Percentiles rank a stretch among this genome's conserved stretches.
Evolutionary conservation across 441 rosid species (phyloP).

Genomic region (Croton laevigatus): DNA sequence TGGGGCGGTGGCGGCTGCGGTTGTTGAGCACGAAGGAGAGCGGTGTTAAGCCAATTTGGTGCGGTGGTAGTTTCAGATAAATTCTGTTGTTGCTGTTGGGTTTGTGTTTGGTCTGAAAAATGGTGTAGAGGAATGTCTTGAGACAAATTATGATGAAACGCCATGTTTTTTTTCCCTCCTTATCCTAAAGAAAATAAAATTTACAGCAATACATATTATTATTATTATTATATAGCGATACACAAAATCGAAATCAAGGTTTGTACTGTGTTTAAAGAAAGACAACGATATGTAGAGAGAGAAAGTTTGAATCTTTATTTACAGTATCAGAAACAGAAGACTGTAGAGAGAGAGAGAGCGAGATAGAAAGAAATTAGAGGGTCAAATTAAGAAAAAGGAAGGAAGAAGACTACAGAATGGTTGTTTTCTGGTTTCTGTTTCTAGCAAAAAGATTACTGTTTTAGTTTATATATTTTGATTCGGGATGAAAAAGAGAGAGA

Average conservation of each 20-base stretch:
- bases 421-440: too few species aligned
- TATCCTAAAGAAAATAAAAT: background rate
- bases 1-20: constrained; percentile 28
- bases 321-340: background rate
- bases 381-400: background rate
- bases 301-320: background rate
- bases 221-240: too few species aligned
- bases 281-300: constrained; percentile 7
- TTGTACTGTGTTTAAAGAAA: background rate
- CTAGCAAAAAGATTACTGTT: too few species aligned
- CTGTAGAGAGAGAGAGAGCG: background rate
- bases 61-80: constrained; percentile 40
- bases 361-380: background rate
- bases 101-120: constrained; percentile 47
- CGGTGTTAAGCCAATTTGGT: constrained; percentile 88
- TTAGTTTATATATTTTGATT: too few species aligned
- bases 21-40: constrained; percentile 66
- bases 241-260: too few species aligned
- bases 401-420: background rate
- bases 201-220: too few species aligned
- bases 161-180: constrained; percentile 39
- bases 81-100: constrained; percentile 25
- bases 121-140: constrained; percentile 79
- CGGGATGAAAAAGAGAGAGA: too few species aligned
- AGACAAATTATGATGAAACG: constrained; percentile 77